Evolutionary conservation across 2,329 filamentous ascomycete genomes (phyloP), one percentile per base, ranked within the genome.

Genomic region (Sodiomyces alkalinus): DNA sequence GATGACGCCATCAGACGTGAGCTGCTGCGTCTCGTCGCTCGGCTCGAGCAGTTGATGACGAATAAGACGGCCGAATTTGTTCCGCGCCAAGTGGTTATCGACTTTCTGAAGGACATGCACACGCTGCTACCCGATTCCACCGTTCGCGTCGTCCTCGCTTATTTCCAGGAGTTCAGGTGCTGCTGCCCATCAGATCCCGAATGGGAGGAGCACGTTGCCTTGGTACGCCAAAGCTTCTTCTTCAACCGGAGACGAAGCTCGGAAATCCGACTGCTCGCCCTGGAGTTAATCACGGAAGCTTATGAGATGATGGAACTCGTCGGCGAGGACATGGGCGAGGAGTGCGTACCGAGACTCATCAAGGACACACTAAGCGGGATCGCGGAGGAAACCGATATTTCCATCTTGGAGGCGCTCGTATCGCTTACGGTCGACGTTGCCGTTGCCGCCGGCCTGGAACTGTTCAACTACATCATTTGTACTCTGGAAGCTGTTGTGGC

Each of bases 101-200:
- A 62, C 13, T 77, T 83, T 40, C 73, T 85, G 35, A 60, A 69
- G 17, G 57, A 62, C 15, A 62, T 80, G 11, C 67, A 75, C 30
- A 53, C 57, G 11, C 61, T 70, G 19, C 59, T 83, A 7, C 72
- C 73, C 5, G 73, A 83, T 42, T 64, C 67, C 4, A 68, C 71
- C 7, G 74, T 68, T 2, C 64, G 64, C 26, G 56, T 76, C 8
- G 64, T 82, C 15, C 62, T 83, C 23, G 64, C 71, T 24, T 72
- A 80, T 44, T 79, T 76, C 37, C 64, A 66, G 31, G 69, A 80
- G 29, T 76, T 78, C 37, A 62, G 75, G 25, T 74, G 71, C 41
- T 79, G 80, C 40, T 77, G 75, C 24, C 79, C 79, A 3, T 80
- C 78, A 0, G 75, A 81, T 39, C 50, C 62, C 26, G 58, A 68